Evolutionary conservation across 192 early-diverging fungal genomes (phyloP).

Genomic region (Phycomyces blakesleeanus): DNA sequence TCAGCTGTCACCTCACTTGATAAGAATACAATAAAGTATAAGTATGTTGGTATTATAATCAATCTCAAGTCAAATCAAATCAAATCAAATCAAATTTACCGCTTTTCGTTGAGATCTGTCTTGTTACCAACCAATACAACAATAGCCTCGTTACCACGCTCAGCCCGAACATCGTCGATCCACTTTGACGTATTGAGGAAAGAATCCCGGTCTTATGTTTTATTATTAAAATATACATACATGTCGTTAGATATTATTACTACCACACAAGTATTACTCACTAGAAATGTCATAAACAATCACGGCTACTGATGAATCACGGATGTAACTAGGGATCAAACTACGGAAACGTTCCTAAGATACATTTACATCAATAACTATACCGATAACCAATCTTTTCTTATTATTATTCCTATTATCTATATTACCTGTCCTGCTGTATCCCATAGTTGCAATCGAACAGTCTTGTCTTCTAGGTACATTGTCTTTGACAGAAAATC

Average conservation of each 20-base stretch:
- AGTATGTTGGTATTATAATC: no score
- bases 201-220: constrained; percentile 81
- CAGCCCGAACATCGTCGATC: constrained; percentile 98
- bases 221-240: constrained; percentile 50
- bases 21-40: no score
- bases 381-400: no score
- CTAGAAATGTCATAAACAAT: constrained; percentile 98
- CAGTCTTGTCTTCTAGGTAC: constrained; percentile 97
- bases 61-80: no score
- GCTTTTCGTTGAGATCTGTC: constrained; percentile 94
- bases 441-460: constrained; percentile 98
- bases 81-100: constrained; percentile 40
- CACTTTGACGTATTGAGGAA: constrained; percentile 97
- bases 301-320: constrained; percentile 95
- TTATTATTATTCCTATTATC: no score
- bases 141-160: constrained; percentile 96
- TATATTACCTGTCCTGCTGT: constrained; percentile 86
- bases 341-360: constrained; percentile 90
- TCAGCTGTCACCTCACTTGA: constrained; percentile 91
- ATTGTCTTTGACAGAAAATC: constrained; percentile 99
- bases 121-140: constrained; percentile 99
- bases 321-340: constrained; percentile 96
- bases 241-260: neutral
- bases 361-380: no score
- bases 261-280: constrained; percentile 37